Percentiles rank a stretch among this genome's conserved stretches.
Evolutionary conservation across 2,329 filamentous ascomycete species (phyloP).

Genomic region (Botrytis deweyae): DNA sequence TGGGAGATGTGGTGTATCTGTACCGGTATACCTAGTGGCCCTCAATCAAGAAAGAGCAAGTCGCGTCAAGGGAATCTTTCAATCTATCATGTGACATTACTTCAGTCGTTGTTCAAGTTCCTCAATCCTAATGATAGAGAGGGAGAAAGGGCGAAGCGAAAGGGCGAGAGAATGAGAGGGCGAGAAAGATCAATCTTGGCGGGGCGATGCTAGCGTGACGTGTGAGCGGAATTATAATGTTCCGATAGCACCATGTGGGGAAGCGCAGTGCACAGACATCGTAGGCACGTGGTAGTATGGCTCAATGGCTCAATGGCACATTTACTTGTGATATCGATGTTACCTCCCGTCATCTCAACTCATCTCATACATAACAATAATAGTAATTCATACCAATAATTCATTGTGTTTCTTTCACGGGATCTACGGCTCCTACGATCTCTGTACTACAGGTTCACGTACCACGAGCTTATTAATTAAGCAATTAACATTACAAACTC

Average conservation of each 20-base stretch:
- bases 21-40: background rate
- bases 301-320: background rate
- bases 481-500: background rate
- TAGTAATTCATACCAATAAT: background rate
- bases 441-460: background rate
- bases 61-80: background rate
- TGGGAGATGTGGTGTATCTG: background rate
- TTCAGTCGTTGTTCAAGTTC: background rate
- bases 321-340: background rate
- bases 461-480: background rate
- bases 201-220: background rate
- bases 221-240: background rate
- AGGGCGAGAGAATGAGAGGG: background rate
- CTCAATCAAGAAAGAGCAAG: background rate
- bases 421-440: background rate
- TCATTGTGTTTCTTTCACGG: background rate
- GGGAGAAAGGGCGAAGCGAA: too few relatives aligned
- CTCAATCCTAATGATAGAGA: too few relatives aligned
- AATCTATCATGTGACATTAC: background rate
- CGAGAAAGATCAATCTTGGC: background rate
- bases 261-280: background rate
- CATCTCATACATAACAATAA: background rate
- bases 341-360: background rate
- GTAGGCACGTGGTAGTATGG: background rate
- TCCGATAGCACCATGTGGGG: background rate